Base-by-base conservation (phyloP, 345 rosid genomes). In the Populus pruinosa region DNA sequence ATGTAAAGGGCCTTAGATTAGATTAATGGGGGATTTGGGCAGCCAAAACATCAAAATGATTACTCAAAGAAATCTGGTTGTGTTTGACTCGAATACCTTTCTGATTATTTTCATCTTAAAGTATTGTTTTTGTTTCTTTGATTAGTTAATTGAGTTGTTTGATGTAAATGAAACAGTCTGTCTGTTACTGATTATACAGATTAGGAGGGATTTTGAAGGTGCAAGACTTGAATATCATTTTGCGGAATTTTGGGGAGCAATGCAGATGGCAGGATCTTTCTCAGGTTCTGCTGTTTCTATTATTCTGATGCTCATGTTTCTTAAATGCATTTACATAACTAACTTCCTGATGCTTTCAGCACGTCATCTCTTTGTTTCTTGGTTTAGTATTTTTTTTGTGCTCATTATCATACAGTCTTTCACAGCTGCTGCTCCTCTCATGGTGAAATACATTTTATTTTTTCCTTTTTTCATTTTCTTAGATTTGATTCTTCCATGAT, bases 181-280 rank as follows among this genome's bases (percentile, higher is more conserved):
- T 29, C 55, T 25, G 2, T 71, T 64, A 13, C 33, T 63, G 20
- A 10, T 67, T 76, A 41, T 79, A 72, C 82, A 92, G 97, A 76
- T 68, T 88, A 5, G 91, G 85, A 38, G 85, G 80, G 44, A 69
- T 79, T 78, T 74, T 95, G 83, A 92, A 90, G 86, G 97, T 89
- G 43, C 98, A 90, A 85, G 99, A 93, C 78, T 81, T 91, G 84
- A 93, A 95, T 85, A 89, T 82, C 50, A 86, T 95, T 76, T 76
- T 95, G 71, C 82, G 98, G 39, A 82, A 87, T 82, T 89, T 94
- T 3, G 99, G 99, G 76, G 82, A 83, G 71, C 82, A 85, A 36
- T 89, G 85, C 64, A 81, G 89, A 83, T 91, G 87, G 90, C 80
- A 87, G 62, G 92, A 91, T 86, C 86, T 95, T 76, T 86, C 88